Evolutionary conservation across 306 rosid species (phyloP).

Genomic region (Vigna hirtella): DNA sequence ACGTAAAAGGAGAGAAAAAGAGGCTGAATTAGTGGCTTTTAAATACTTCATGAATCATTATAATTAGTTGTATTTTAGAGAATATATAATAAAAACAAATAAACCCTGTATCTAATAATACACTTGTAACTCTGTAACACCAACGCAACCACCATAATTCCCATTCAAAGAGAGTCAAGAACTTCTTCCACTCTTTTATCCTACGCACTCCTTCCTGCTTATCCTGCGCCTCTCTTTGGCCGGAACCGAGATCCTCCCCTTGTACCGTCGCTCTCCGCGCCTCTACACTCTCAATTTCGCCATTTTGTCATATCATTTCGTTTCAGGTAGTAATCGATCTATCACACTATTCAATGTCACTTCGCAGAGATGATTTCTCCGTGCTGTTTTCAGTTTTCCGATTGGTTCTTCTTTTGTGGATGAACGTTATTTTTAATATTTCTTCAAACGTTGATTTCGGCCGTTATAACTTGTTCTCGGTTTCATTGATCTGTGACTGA

Average conservation of each 20-base stretch:
- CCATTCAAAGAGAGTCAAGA: conserved; percentile 50
- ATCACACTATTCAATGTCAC: conserved; percentile 22
- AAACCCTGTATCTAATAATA: background rate
- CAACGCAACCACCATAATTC: conserved; percentile 13
- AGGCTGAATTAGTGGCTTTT: background rate
- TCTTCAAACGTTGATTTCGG: background rate
- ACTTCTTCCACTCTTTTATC: conserved; percentile 40
- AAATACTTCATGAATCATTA: background rate
- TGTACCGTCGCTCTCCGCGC: background rate
- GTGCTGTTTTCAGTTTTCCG: background rate
- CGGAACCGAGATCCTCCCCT: conserved; percentile 51
- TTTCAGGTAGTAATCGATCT: conserved; percentile 55
- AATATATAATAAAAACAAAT: background rate
- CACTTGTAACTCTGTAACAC: conserved; percentile 3
- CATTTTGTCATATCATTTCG: conserved; percentile 24
- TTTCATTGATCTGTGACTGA: conserved; percentile 44
- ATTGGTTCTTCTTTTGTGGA: background rate
- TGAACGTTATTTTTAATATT: conserved; percentile 6
- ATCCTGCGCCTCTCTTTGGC: conserved; percentile 54
- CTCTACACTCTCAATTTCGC: conserved; percentile 19
- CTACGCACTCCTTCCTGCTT: conserved; percentile 58
- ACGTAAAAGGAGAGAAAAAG: conserved; percentile 33
- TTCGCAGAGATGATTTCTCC: background rate
- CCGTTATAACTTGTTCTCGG: conserved; percentile 24
- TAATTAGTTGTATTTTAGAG: background rate